Conservation (phyloP, 345 rosid species). For the Heritiera fomes region DNA sequence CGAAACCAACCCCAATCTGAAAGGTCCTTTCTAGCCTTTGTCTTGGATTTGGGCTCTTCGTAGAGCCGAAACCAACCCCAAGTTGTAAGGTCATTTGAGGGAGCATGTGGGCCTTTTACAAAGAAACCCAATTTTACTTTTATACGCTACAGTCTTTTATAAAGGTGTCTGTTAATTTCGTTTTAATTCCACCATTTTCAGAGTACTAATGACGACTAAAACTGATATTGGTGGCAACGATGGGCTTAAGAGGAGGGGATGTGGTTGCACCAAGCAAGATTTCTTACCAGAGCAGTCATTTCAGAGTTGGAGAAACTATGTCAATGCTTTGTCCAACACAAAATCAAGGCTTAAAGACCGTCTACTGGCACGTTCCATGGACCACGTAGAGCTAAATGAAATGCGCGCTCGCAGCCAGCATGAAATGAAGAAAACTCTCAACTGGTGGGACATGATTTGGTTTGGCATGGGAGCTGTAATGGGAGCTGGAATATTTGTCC, state of each 20-base stretch:
- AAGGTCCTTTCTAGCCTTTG: not conserved
- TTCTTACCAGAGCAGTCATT: slow-evolving; percentile 72
- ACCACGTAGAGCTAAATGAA: slow-evolving; percentile 49
- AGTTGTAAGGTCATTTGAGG: not conserved
- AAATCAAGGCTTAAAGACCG: slow-evolving; percentile 58
- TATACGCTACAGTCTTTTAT: not conserved
- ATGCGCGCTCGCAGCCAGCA: slow-evolving; percentile 51
- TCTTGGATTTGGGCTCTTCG: not conserved
- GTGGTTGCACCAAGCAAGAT: slow-evolving; percentile 41
- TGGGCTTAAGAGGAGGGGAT: slow-evolving; percentile 30
- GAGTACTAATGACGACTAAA: slow-evolving; percentile 25
- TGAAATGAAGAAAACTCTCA: slow-evolving; percentile 58
- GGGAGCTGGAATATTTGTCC: slow-evolving; percentile 69
- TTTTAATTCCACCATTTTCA: not conserved
- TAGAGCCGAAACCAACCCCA: not conserved
- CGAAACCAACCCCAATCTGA: too few species aligned
- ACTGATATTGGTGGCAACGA: not conserved
- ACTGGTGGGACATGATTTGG: slow-evolving; percentile 72
- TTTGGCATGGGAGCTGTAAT: slow-evolving; percentile 62
- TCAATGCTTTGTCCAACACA: slow-evolving; percentile 49
- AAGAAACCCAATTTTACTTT: not conserved
- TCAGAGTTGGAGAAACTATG: slow-evolving; percentile 50
- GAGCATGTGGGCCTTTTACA: not conserved
- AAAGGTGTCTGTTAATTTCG: not conserved
- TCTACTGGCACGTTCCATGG: slow-evolving; percentile 46